Evolutionary conservation across 2,329 filamentous ascomycete genomes (phyloP).

Genomic region (Beauveria caledonica): DNA sequence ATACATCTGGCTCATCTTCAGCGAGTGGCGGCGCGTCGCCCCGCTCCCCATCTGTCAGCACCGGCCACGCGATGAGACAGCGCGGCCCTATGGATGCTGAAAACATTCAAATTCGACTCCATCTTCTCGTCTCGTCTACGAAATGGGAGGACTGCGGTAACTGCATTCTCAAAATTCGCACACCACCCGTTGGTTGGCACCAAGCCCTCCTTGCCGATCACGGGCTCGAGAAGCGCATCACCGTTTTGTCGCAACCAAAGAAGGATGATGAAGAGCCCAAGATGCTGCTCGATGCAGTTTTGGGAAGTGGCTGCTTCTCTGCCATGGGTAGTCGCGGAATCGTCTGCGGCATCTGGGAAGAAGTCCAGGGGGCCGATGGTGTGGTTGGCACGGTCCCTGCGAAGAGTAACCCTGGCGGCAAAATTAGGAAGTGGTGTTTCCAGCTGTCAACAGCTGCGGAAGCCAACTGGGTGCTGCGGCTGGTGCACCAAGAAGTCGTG

Average conservation of each 20-base stretch:
- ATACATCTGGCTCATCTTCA: slow-evolving; percentile 47
- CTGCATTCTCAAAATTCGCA: slow-evolving; percentile 73
- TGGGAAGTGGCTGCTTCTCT: slow-evolving; percentile 79
- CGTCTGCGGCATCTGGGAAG: slow-evolving; percentile 81
- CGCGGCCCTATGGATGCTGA: slow-evolving; percentile 54
- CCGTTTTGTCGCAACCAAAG: slow-evolving; percentile 65
- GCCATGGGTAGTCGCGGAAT: slow-evolving; percentile 78
- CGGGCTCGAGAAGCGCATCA: slow-evolving; percentile 74
- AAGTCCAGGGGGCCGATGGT: slow-evolving; percentile 56
- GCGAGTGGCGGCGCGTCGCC: slow-evolving; percentile 41
- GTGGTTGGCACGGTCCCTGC: slow-evolving; percentile 44
- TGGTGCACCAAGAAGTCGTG: slow-evolving; percentile 49
- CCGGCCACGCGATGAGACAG: slow-evolving; percentile 40
- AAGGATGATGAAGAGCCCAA: slow-evolving; percentile 47
- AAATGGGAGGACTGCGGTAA: slow-evolving; percentile 92
- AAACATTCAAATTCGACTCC: slow-evolving; percentile 79
- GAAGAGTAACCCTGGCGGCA: slow-evolving; percentile 43
- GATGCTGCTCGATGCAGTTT: slow-evolving; percentile 71
- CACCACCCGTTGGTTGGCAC: slow-evolving; percentile 55
- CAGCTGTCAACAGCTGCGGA: slow-evolving; percentile 46
- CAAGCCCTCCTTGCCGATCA: slow-evolving; percentile 53
- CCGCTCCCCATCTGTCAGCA: slow-evolving; percentile 50
- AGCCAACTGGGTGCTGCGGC: slow-evolving; percentile 47
- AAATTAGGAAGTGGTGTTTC: slow-evolving; percentile 57
- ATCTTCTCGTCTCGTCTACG: slow-evolving; percentile 63